These are phyloP conservation scores for Emergomyces africanus DNA, from an alignment of 2,329 filamentous ascomycete genomes.

Conservation along the genomic window DNA sequence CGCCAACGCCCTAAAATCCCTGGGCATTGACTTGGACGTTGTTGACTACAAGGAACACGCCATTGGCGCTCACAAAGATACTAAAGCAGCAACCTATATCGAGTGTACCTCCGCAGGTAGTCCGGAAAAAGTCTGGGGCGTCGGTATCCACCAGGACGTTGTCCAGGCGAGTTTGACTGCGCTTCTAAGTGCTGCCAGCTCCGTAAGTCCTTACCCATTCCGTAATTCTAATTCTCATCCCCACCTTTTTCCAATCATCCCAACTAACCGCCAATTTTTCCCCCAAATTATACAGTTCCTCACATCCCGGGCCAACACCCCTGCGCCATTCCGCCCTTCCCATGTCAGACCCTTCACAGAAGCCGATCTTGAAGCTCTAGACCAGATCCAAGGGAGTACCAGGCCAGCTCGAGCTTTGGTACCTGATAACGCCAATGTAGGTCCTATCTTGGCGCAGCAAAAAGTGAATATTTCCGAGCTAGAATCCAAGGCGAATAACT, in stretches of 20 bases:
- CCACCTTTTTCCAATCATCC: background rate
- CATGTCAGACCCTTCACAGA: conserved; percentile 39
- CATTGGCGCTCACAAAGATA: conserved; percentile 65
- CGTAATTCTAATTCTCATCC: background rate
- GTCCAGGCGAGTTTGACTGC: conserved; percentile 82
- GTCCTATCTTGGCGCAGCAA: conserved; percentile 1
- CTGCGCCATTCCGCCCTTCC: conserved; percentile 48
- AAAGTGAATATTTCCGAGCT: conserved; percentile 12
- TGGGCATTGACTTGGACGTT: conserved; percentile 82
- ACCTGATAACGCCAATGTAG: conserved; percentile 7
- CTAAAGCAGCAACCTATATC: conserved; percentile 92
- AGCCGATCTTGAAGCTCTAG: conserved; percentile 32
- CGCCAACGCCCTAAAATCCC: conserved; percentile 61
- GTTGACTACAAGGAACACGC: conserved; percentile 95
- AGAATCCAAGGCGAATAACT: conserved; percentile 9
- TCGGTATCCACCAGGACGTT: conserved; percentile 85
- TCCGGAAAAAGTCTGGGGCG: conserved; percentile 69
- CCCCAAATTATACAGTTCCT: conserved; percentile 47
- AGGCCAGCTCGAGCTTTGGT: conserved; percentile 10
- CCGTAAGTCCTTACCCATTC: conserved; percentile 46
- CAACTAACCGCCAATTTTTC: background rate
- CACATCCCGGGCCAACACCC: conserved; percentile 54
- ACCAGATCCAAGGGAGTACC: conserved; percentile 18
- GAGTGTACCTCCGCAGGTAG: conserved; percentile 63
- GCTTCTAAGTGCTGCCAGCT: conserved; percentile 70